Evolutionary conservation across 2,329 filamentous ascomycete genomes (phyloP).

Genomic region (Colletotrichum graminicola): DNA sequence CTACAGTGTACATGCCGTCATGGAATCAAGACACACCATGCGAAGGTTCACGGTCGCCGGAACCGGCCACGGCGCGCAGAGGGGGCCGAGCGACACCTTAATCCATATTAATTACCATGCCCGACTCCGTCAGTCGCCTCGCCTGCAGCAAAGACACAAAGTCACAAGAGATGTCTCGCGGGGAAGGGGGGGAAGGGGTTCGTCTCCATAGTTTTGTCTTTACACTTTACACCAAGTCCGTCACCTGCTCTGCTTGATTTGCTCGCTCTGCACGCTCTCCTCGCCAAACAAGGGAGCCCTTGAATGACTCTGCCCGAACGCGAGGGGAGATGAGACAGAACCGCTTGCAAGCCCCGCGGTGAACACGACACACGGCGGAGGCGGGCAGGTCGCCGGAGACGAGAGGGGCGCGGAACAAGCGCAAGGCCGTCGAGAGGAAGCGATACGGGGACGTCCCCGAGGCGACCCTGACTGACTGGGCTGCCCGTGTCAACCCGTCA

Average conservation of each 20-base stretch:
- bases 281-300: background rate
- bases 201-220: background rate
- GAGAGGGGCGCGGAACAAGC: background rate
- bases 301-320: too few species aligned
- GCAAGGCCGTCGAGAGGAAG: background rate
- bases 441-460: background rate
- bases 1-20: too few species aligned
- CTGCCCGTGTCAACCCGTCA: slow-evolving; percentile 9
- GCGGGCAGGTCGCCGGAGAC: background rate
- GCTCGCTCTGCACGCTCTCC: background rate
- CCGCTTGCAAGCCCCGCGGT: background rate
- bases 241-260: background rate
- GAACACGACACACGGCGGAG: background rate
- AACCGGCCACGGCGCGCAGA: background rate
- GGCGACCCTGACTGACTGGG: slow-evolving; percentile 9
- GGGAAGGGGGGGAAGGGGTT: too few species aligned
- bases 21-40: background rate
- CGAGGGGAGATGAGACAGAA: background rate
- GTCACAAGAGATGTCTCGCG: background rate
- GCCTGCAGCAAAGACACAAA: background rate
- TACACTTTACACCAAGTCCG: background rate
- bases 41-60: slow-evolving; percentile 3
- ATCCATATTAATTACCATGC: slow-evolving; percentile 19
- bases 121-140: background rate
- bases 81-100: background rate